Conservation (phyloP, 2,329 filamentous ascomycete genomes). For the Chalara sp. region DNA sequence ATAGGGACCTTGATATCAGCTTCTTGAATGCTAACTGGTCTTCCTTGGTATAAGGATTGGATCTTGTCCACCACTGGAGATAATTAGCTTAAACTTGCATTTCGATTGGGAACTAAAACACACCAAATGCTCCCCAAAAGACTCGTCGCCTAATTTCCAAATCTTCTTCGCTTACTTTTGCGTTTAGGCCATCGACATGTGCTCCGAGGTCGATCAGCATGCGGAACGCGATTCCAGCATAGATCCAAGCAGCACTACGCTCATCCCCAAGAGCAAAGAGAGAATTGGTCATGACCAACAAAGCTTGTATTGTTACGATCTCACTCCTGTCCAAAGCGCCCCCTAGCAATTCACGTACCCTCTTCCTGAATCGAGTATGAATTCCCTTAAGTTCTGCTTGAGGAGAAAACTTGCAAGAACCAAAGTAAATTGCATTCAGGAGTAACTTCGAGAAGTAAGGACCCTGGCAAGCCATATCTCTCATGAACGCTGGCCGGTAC, state of each 20-base stretch:
- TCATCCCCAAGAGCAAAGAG: slow-evolving; percentile 44
- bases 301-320: slow-evolving; percentile 47
- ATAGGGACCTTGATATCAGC: slow-evolving; percentile 39
- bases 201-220: slow-evolving; percentile 50
- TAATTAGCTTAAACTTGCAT: too few species aligned
- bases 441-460: slow-evolving; percentile 32
- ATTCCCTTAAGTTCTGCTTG: slow-evolving; percentile 17
- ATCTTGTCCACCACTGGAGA: slow-evolving; percentile 39
- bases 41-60: slow-evolving; percentile 47
- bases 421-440: slow-evolving; percentile 31
- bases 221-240: slow-evolving; percentile 48
- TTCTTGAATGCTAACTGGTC: slow-evolving; percentile 41
- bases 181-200: slow-evolving; percentile 33
- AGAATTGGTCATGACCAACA: slow-evolving; percentile 44
- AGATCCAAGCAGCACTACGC: slow-evolving; percentile 48
- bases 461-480: slow-evolving; percentile 29
- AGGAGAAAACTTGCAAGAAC: slow-evolving; percentile 22
- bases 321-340: slow-evolving; percentile 39
- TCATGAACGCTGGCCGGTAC: slow-evolving; percentile 47
- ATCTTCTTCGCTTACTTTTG: slow-evolving; percentile 19
- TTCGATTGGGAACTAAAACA: neutral
- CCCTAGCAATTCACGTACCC: slow-evolving; percentile 40
- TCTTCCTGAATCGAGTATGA: slow-evolving; percentile 17
- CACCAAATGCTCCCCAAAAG: slow-evolving; percentile 29
- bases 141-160: slow-evolving; percentile 27